Evolutionary conservation across 495 filamentous ascomycete genomes (phyloP), one percentile per base, ranked within the genome.

Genomic region (Xylona heveae): DNA sequence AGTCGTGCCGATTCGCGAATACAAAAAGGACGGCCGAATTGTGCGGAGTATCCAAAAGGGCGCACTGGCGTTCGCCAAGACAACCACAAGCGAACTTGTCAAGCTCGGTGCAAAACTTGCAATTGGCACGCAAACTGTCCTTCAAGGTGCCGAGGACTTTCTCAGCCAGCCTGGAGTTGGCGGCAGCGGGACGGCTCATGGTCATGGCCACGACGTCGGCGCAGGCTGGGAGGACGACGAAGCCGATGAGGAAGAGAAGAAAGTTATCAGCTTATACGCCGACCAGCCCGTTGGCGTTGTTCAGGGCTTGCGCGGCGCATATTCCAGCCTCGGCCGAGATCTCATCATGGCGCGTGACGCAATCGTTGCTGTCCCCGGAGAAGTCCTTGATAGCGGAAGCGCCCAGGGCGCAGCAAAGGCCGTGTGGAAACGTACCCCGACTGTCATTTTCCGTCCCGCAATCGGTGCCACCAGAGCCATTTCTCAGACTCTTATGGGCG

Each of bases 31-130:
- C 45, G 90, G 90, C 1, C 68, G 88, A 10, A 74, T 99, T 31
- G 74, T 94, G 4, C 72, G 90, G 16, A 81, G 80, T 44, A 74
- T 99, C 31, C 71, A 78, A 38, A 95, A 92, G 49, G 90, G 90
- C 14, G 81, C 81, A 0, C 49, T 74, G 1, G 71, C 77, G 3
- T 95, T 99, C 42, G 84, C 78, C 19, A 84, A 77, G 45, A 94
- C 81, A 7, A 95, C 88, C 0, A 81, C 81, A 3, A 81, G 70
- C 8, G 90, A 95, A 46, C 61, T 93, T 6, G 74, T 92, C 37
- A 84, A 83, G 38, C 60, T 99, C 1, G 90, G 90, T 6, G 90
- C 88, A 12, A 95, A 94, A 51, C 57, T 95, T 14, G 88, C 88
- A 9, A 77, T 95, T 24, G 90, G 90, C 23, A 91, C 90, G 4